Conservation (phyloP, 2,329 filamentous ascomycete genomes). For the Chaetomiaceae sp. region DNA sequence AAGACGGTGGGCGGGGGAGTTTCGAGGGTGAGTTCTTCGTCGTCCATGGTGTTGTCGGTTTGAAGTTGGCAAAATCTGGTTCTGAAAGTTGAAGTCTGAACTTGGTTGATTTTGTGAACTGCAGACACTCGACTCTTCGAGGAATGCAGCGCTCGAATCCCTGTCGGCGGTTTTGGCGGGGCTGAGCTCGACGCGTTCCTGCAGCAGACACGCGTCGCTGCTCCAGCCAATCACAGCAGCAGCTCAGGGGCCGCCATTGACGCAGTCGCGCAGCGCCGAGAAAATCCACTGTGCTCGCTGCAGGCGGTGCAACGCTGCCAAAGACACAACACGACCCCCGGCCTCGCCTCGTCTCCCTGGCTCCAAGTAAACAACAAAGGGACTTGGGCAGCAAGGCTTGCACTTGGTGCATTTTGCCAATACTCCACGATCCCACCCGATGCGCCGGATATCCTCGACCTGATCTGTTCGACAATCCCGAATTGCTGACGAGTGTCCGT, state of each 20-base stretch:
- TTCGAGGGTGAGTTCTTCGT: constrained; percentile 34
- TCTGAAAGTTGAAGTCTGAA: no score
- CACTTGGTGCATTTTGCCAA: neutral
- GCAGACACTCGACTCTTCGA: no score
- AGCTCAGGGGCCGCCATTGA: constrained; percentile 5
- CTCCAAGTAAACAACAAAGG: constrained; percentile 11
- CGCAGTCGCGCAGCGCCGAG: neutral
- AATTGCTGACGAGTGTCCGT: neutral
- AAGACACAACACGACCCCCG: neutral
- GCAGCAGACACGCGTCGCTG: constrained; percentile 9
- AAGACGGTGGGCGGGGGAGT: constrained; percentile 39
- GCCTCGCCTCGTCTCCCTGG: neutral
- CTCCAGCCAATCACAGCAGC: constrained; percentile 17
- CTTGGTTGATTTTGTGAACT: no score
- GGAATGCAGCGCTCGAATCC: neutral
- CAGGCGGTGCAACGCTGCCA: neutral
- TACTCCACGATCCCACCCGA: neutral
- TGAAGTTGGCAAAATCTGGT: no score
- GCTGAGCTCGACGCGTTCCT: constrained; percentile 21
- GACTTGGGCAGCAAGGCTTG: no score
- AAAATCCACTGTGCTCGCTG: no score
- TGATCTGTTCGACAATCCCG: neutral
- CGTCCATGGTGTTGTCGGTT: constrained; percentile 37
- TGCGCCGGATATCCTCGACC: neutral
- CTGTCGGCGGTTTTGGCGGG: constrained; percentile 3